A percentile compares a stretch with the other conserved stretches of the same genome.
phyloP scores from a whole-genome alignment of 148 eudicot species.

The Silene latifolia region DNA sequence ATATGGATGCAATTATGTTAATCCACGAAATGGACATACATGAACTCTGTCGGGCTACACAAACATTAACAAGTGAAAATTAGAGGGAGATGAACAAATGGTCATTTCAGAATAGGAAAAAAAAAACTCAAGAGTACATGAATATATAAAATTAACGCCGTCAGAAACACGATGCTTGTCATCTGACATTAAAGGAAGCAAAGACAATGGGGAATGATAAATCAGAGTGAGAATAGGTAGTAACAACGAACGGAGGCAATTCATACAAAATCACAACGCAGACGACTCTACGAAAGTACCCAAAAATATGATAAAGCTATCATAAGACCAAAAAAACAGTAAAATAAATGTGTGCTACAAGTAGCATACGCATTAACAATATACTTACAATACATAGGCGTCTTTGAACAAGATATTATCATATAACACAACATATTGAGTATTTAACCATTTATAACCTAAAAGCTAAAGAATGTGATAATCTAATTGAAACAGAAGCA shows the following conservation, averaged over 20 bases:
- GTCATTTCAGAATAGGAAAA: neutral
- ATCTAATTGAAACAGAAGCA: neutral
- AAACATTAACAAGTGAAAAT: slow-evolving; percentile 4
- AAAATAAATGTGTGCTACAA: neutral
- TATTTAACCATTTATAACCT: neutral
- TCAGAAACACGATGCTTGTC: slow-evolving; percentile 6
- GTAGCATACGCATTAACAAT: neutral
- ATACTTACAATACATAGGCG: neutral
- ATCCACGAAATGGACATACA: slow-evolving; percentile 33
- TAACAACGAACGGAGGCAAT: neutral
- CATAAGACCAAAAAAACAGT: neutral
- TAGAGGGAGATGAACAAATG: neutral
- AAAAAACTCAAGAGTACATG: neutral
- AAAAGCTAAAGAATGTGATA: neutral
- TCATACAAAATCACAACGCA: neutral
- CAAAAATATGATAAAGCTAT: neutral
- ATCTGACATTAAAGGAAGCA: slow-evolving; percentile 2
- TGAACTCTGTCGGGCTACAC: slow-evolving; percentile 37
- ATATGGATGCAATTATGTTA: slow-evolving; percentile 30
- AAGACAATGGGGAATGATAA: neutral
- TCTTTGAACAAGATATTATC: neutral
- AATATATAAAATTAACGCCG: neutral
- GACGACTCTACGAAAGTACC: too few relatives aligned
- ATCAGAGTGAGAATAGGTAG: neutral
- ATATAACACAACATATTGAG: neutral